Percentiles rank a stretch among this genome's conserved stretches.
phyloP scores from a whole-genome alignment of 345 rosid genomes.

The Lumnitzera racemosa region DNA sequence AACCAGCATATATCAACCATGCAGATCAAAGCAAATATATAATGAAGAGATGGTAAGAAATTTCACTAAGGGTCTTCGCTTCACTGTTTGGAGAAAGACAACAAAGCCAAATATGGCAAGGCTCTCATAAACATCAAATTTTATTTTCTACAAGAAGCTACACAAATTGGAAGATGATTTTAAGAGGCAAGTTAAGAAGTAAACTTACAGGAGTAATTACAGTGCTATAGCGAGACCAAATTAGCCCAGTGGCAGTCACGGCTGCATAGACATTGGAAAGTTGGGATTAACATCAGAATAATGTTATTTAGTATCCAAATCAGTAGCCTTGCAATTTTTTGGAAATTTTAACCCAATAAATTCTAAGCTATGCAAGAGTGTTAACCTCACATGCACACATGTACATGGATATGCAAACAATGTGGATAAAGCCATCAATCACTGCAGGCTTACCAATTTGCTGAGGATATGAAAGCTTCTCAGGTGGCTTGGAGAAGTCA shows the following conservation, averaged over 20 bases:
- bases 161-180: background rate
- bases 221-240: slow-evolving; percentile 80
- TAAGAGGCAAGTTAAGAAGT: background rate
- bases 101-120: no score
- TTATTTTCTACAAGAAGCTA: background rate
- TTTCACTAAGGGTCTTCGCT: no score
- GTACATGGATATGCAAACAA: background rate
- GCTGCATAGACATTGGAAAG: slow-evolving; percentile 34
- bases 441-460: slow-evolving; percentile 43
- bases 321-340: no score
- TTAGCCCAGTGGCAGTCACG: slow-evolving; percentile 60
- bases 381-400: background rate
- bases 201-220: slow-evolving; percentile 78
- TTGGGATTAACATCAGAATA: slow-evolving; percentile 11
- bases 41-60: no score
- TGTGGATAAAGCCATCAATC: no score
- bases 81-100: no score
- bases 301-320: no score
- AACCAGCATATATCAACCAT: no score
- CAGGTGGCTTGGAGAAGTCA: slow-evolving; percentile 76
- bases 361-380: slow-evolving; percentile 3
- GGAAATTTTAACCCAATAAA: no score
- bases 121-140: no score
- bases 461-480: slow-evolving; percentile 83
- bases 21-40: no score